phyloP scores from a whole-genome alignment of 2,329 filamentous ascomycete species.

The Exophiala spinifera region DNA sequence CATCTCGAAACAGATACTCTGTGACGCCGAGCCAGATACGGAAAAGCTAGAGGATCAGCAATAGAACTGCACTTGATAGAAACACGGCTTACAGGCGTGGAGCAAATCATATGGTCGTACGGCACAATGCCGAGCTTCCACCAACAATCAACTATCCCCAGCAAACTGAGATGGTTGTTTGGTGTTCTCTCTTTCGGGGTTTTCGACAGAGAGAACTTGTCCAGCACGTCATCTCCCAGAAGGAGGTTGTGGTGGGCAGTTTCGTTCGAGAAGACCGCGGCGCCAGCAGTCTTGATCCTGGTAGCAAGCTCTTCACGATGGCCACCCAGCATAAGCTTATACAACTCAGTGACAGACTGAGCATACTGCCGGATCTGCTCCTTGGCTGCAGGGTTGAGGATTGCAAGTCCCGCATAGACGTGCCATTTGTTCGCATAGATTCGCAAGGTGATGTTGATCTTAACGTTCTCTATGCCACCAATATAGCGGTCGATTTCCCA shows the following conservation, averaged over 20 bases:
- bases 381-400: conserved; percentile 89
- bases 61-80: conserved; percentile 9
- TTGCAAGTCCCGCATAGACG: conserved; percentile 95
- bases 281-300: conserved; percentile 76
- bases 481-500: conserved; percentile 97
- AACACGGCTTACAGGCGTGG: conserved; percentile 66
- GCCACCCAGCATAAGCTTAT: conserved; percentile 93
- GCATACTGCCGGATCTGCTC: conserved; percentile 95
- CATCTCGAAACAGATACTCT: conserved; percentile 88
- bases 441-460: conserved; percentile 95
- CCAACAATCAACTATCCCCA: conserved; percentile 99
- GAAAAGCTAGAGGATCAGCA: conserved; percentile 60
- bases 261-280: conserved; percentile 60
- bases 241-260: conserved; percentile 63
- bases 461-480: conserved; percentile 97
- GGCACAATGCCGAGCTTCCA: conserved; percentile 88
- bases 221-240: conserved; percentile 74
- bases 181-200: conserved; percentile 65
- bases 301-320: conserved; percentile 69
- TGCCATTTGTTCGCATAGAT: conserved; percentile 99
- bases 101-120: conserved; percentile 99
- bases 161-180: conserved; percentile 89
- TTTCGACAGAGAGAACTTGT: conserved; percentile 80
- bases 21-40: conserved; percentile 96
- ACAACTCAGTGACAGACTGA: conserved; percentile 84